Base-by-base conservation (phyloP, 768 basidiomycete species). In the Russula abietina region DNA sequence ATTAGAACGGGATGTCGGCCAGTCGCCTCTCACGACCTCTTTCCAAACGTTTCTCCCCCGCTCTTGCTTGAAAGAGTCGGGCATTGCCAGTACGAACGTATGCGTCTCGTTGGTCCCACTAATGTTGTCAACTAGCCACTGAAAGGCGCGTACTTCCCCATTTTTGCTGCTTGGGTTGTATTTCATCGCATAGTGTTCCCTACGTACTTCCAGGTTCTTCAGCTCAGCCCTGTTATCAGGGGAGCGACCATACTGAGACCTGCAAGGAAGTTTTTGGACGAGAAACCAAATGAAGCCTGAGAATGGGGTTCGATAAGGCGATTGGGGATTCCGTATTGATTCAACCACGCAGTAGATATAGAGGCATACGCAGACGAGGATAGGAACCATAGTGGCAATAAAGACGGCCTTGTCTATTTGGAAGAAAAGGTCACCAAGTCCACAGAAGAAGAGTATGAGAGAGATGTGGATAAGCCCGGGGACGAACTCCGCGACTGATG, bases 381-480 rank as follows among this genome's bases (percentile, higher is more conserved):
- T 61, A 3, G 57, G 61, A 4, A 57, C 12, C 7, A 63, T 19
- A 7, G 59, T 60, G 4, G 51, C 30, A 3, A 59, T 17, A 0
- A 64, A 64, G 12, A 70, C 60, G 4, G 36, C n/a, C 2, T 1
- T 39, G 45, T 70, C 66, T 49, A 68, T 68, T 9, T 75, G 70
- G 55, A 69, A 67, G 30, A 81, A 70, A 65, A 81, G 79, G 24
- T 76, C 74, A 38, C 80, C 69, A 24, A 84, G 73, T 36, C 80
- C 78, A 33, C 45, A 46, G 45, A 46, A 46, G 45, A 46, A 46
- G 11, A 46, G n/a, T 22, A 46, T 46, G 45, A 46, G 72, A 1
- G 81, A 79, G 7, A 79, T 68, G 61, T 83, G 81, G 22, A 83
- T 74, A 16, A 82, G 74, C 24, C 76, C 71, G 10, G 2, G 80